phyloP scores from a whole-genome alignment of 257 asterid genomes.

The Salvia miltiorrhiza region DNA sequence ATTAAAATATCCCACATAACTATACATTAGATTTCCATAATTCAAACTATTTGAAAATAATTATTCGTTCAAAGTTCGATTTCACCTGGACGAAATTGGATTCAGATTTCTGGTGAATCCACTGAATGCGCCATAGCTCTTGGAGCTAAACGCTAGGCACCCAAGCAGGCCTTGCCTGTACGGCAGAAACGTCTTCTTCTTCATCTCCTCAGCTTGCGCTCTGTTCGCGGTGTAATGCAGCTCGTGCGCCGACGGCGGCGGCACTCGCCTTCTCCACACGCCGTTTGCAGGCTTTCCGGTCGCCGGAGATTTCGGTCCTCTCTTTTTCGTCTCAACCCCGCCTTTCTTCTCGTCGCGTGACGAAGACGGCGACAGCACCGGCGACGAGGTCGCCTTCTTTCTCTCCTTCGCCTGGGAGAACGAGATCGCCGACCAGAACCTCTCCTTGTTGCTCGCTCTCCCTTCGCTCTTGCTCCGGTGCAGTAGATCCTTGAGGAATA shows the following conservation, averaged over 20 bases:
- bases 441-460: constrained; percentile 39
- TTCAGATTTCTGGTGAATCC: constrained; percentile 80
- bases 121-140: constrained; percentile 83
- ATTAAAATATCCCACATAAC: not conserved
- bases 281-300: constrained; percentile 46
- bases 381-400: constrained; percentile 29
- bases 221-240: constrained; percentile 78
- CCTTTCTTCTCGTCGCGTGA: constrained; percentile 42
- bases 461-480: constrained; percentile 64
- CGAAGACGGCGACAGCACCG: constrained; percentile 44
- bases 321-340: constrained; percentile 23
- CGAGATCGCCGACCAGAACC: constrained; percentile 53
- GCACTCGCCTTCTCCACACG: constrained; percentile 40
- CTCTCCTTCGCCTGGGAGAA: constrained; percentile 43
- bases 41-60: not conserved
- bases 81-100: constrained; percentile 80
- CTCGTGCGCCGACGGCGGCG: constrained; percentile 86
- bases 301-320: constrained; percentile 19
- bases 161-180: constrained; percentile 87
- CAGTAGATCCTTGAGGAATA: constrained; percentile 53
- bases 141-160: constrained; percentile 89
- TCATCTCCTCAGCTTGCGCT: constrained; percentile 98
- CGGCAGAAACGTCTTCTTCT: constrained; percentile 92
- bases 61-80: not conserved
- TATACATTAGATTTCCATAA: constrained; percentile 17